These are phyloP conservation scores for Emiliania huxleyi DNA, from an alignment of 78 protist genomes.

Conservation along the genomic window DNA sequence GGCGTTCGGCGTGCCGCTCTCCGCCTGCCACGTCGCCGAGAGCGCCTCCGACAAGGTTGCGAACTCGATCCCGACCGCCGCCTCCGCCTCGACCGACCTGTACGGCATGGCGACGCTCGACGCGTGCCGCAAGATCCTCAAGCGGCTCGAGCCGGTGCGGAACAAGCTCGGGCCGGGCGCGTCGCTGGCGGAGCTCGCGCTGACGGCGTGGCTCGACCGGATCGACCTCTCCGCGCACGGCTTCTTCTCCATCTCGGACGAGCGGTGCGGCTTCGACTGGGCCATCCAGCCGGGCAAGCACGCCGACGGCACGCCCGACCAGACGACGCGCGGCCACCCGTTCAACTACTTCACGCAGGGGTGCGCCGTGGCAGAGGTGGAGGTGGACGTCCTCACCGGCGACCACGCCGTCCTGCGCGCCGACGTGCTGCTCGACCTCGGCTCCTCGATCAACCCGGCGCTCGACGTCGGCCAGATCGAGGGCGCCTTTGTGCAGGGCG, in stretches of 20 bases:
- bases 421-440: conserved; percentile 93
- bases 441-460: conserved; percentile 87
- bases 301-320: conserved; percentile 18
- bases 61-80: conserved; percentile 91
- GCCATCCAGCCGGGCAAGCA: neutral
- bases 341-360: conserved; percentile 81
- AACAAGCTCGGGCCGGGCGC: neutral
- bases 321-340: conserved; percentile 25
- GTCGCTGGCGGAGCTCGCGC: conserved; percentile 38
- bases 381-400: conserved; percentile 91
- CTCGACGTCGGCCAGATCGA: conserved; percentile 82
- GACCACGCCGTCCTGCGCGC: conserved; percentile 42
- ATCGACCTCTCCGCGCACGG: conserved; percentile 84
- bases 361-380: conserved; percentile 79
- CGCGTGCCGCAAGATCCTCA: conserved; percentile 81
- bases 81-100: conserved; percentile 79
- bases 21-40: conserved; percentile 70
- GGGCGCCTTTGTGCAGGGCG: neutral
- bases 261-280: conserved; percentile 57
- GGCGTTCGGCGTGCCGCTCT: conserved; percentile 72
- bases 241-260: conserved; percentile 74
- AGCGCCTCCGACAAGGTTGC: conserved; percentile 75
- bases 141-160: conserved; percentile 71
- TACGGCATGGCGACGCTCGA: conserved; percentile 89
- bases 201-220: conserved; percentile 70